Percentiles rank a stretch among this genome's conserved stretches.
These are phyloP conservation scores for Aspergillus carbonarius DNA, from an alignment of 2,329 filamentous ascomycete species.

Conservation along the genomic window DNA sequence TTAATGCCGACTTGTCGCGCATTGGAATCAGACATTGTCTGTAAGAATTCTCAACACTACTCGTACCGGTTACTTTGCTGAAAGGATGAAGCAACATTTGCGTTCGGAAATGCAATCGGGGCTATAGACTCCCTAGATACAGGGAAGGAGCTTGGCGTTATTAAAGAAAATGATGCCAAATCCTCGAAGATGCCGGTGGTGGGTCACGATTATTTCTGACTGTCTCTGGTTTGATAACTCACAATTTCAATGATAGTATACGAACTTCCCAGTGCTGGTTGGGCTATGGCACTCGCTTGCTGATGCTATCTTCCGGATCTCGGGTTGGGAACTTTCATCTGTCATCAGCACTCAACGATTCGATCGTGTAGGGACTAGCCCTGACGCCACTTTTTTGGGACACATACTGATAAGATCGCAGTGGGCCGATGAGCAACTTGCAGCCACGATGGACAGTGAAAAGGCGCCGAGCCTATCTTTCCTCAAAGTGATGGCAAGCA, in stretches of 20 bases:
- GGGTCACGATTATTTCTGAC: not conserved
- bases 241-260: not conserved
- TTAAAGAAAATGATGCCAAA: not conserved
- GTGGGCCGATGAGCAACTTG: not conserved
- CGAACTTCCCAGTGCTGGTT: not conserved
- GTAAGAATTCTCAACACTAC: not conserved
- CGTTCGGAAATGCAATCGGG: not conserved
- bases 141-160: not conserved
- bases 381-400: not conserved
- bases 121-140: not conserved
- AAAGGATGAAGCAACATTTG: not conserved
- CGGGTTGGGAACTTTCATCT: not conserved
- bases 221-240: not conserved
- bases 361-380: not conserved
- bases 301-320: not conserved
- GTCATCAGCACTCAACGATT: not conserved
- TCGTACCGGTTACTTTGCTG: too few species aligned
- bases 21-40: not conserved
- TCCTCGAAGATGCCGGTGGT: not conserved
- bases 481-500: not conserved
- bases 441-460: not conserved
- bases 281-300: not conserved
- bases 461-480: not conserved
- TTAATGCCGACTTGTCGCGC: not conserved
- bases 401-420: not conserved